Evolutionary conservation across 1,284 basidiomycete genomes (phyloP), one percentile per base, ranked within the genome.

Genomic region (Ustilago cynodontis): DNA sequence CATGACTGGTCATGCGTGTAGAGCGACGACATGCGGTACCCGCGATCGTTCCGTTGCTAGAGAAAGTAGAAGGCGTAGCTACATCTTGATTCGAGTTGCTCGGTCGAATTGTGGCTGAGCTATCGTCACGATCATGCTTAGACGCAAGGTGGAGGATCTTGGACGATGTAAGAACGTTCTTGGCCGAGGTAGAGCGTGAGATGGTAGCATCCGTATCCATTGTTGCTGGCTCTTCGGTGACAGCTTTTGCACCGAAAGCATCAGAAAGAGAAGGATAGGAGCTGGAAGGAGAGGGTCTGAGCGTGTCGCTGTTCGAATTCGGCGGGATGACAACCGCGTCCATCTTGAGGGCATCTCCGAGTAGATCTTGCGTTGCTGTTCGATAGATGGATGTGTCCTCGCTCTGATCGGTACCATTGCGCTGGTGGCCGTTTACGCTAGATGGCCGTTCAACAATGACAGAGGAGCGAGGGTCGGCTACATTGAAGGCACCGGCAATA

Each of bases 271-370:
- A 33, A 6, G 57, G 53, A 8, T 57, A 35, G 20, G 61, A 64
- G 33, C 53, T 33, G 5, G 67, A 70, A 60, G 58, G 41, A 1
- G 63, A 62, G 1, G 56, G 41, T 20, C 39, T 45, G 26, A 62
- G 28, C 1, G 61, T 60, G 11, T 39, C 41, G 9, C 24, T 20
- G 26, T 59, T 37, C 11, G 47, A 56, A n/a, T 10, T 35, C 7
- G 72, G 72, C 2, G 67, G 67, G 5, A 69, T 60, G 53, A 75
- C 67, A 10, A 71, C 59, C 3, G 72, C 72, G 22, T 75, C 72
- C 72, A 75, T 75, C 60, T 65, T 75, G 64, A 75, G 72, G 18
- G 72, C 67, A 33, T 75, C 72, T n/a, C 64, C 64, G 10, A 75
- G 60, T 20, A 70, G 31, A 14, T 57, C 52, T 29, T 70, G 60